These are phyloP conservation scores for Calonectria hawksworthii DNA, from an alignment of 2,329 filamentous ascomycete species.

Conservation along the genomic window DNA sequence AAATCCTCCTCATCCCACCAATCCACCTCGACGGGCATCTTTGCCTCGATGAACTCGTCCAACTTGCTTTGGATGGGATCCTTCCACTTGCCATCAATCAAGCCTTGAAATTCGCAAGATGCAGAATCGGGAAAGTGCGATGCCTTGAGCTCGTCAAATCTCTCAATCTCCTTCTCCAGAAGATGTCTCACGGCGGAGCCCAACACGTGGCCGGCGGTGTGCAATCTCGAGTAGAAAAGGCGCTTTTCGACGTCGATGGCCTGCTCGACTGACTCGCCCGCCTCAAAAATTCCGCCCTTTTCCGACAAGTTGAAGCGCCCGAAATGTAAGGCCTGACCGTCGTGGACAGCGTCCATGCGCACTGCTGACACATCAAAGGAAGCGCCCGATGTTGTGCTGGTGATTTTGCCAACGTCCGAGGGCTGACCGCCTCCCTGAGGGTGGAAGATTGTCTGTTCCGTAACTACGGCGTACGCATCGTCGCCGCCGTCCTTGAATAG, in stretches of 20 bases:
- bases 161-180: conserved; percentile 63
- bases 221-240: conserved; percentile 74
- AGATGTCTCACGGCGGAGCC: conserved; percentile 76
- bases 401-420: conserved; percentile 74
- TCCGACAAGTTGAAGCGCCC: conserved; percentile 63
- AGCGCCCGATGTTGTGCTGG: conserved; percentile 30
- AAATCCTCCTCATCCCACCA: conserved; percentile 79
- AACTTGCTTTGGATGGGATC: conserved; percentile 72
- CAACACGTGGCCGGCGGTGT: conserved; percentile 82
- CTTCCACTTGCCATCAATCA: conserved; percentile 75
- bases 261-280: conserved; percentile 65
- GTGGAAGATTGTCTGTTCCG: conserved; percentile 79
- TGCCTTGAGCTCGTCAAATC: conserved; percentile 78
- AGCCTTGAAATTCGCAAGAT: conserved; percentile 76
- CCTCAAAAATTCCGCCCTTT: conserved; percentile 49
- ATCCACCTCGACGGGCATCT: conserved; percentile 71
- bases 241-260: conserved; percentile 72
- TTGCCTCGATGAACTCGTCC: conserved; percentile 68
- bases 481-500: conserved; percentile 71
- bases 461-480: conserved; percentile 70
- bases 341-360: conserved; percentile 64
- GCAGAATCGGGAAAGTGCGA: conserved; percentile 79
- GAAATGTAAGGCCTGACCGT: conserved; percentile 75
- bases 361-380: conserved; percentile 69
- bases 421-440: conserved; percentile 83